Percentiles rank a stretch among this genome's conserved stretches.
These are phyloP conservation scores for Linum lewisii DNA, from an alignment of 345 rosid species.

Conservation along the genomic window DNA sequence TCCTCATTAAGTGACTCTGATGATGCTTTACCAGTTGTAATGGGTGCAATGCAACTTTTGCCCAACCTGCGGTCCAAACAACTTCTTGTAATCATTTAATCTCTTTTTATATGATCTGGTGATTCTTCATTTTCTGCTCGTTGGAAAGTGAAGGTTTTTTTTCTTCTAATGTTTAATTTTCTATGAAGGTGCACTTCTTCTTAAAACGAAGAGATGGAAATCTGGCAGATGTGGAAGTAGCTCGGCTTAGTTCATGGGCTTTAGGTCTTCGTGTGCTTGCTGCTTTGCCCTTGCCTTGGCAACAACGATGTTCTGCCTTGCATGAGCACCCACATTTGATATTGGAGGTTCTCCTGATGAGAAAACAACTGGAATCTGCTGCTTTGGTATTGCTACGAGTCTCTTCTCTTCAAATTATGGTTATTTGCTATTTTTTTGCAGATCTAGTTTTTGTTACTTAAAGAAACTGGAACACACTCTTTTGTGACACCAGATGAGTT, in stretches of 20 bases:
- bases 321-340: slow-evolving; percentile 94
- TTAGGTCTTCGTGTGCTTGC: slow-evolving; percentile 93
- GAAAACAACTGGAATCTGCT: slow-evolving; percentile 89
- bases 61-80: slow-evolving; percentile 95
- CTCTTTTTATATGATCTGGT: slow-evolving; percentile 2
- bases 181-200: slow-evolving; percentile 83
- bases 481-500: not conserved
- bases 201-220: slow-evolving; percentile 82
- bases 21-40: slow-evolving; percentile 92
- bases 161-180: slow-evolving; percentile 13
- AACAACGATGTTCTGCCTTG: slow-evolving; percentile 91
- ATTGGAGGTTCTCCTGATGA: slow-evolving; percentile 90
- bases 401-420: not conserved
- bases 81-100: slow-evolving; percentile 55
- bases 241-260: slow-evolving; percentile 96
- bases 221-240: slow-evolving; percentile 65
- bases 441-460: slow-evolving; percentile 3
- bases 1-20: slow-evolving; percentile 82
- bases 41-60: slow-evolving; percentile 96
- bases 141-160: slow-evolving; percentile 1
- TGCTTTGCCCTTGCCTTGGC: slow-evolving; percentile 96
- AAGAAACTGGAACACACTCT: not conserved
- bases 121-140: not conserved
- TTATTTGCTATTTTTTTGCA: not conserved
- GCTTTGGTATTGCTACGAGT: slow-evolving; percentile 46